A percentile compares a stretch with the other conserved stretches of the same genome.
Evolutionary conservation across 176 grass and related monocot species (phyloP).

Genomic region (Tillandsia leiboldiana): DNA sequence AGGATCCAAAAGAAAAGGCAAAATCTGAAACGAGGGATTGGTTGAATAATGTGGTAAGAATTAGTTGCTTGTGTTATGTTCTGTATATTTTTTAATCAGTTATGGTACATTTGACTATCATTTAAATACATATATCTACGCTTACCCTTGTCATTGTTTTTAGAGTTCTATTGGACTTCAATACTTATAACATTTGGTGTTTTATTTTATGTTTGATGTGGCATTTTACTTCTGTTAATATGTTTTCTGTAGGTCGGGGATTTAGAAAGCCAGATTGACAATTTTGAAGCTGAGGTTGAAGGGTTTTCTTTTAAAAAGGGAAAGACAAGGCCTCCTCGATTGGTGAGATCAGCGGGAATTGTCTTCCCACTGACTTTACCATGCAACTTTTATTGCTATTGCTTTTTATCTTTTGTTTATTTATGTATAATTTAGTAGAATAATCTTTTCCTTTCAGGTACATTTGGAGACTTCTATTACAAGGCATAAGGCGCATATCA

Average conservation of each 20-base stretch:
- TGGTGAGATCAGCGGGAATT: constrained; percentile 45
- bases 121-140: too few relatives aligned
- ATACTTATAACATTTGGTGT: not conserved
- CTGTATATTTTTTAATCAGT: not conserved
- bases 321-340: constrained; percentile 73
- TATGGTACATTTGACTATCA: too few relatives aligned
- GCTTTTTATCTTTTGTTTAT: constrained; percentile 10
- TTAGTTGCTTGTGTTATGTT: constrained; percentile 7
- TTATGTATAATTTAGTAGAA: constrained; percentile 12
- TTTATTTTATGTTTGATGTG: not conserved
- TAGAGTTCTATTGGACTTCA: not conserved
- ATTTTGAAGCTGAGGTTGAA: constrained; percentile 97
- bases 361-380: not conserved
- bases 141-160: too few relatives aligned
- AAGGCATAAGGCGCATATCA: constrained; percentile 93
- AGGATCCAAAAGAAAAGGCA: constrained; percentile 97
- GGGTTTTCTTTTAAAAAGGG: constrained; percentile 96
- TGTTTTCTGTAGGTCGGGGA: constrained; percentile 63
- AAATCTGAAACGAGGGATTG: constrained; percentile 98
- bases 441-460: constrained; percentile 46
- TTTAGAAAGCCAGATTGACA: constrained; percentile 93
- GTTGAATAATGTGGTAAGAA: constrained; percentile 92
- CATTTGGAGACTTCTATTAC: constrained; percentile 93
- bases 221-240: constrained; percentile 7
- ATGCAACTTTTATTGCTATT: constrained; percentile 15